Conservation (phyloP, 2,329 filamentous ascomycete genomes). For the Fusarium sp. region DNA sequence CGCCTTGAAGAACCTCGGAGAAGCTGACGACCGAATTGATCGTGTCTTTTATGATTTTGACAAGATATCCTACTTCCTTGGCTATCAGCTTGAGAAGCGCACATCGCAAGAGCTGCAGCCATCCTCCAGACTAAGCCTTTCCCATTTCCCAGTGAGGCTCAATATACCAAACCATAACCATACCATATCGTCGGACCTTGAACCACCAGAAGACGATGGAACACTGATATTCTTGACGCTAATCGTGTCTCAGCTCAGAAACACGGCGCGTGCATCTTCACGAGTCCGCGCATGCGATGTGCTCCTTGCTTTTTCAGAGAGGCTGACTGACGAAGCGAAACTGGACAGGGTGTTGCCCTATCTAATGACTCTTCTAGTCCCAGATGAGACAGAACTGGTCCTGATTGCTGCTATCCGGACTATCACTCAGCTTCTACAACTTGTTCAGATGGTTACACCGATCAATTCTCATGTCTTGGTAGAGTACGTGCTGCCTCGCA, state of each 20-base stretch:
- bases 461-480: slow-evolving; percentile 75
- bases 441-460: slow-evolving; percentile 87
- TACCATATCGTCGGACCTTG: slow-evolving; percentile 66
- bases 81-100: slow-evolving; percentile 68
- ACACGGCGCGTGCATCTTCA: slow-evolving; percentile 87
- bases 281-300: slow-evolving; percentile 90
- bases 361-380: slow-evolving; percentile 77
- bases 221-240: slow-evolving; percentile 92
- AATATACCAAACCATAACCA: slow-evolving; percentile 88
- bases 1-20: slow-evolving; percentile 74
- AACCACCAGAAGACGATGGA: slow-evolving; percentile 80
- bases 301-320: slow-evolving; percentile 88
- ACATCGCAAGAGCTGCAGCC: slow-evolving; percentile 41
- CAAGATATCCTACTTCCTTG: slow-evolving; percentile 95
- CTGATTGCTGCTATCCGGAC: slow-evolving; percentile 85
- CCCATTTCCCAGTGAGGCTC: slow-evolving; percentile 81
- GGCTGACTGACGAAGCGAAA: slow-evolving; percentile 93
- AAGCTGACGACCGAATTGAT: slow-evolving; percentile 93
- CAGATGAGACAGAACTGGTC: slow-evolving; percentile 84
- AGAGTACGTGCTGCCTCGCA: slow-evolving; percentile 72
- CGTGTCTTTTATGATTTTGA: slow-evolving; percentile 94
- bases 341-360: slow-evolving; percentile 93
- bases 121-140: slow-evolving; percentile 59
- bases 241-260: slow-evolving; percentile 86
- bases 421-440: slow-evolving; percentile 85